Percentiles rank a stretch among this genome's conserved stretches.
Evolutionary conservation across 495 filamentous ascomycete genomes (phyloP).

Genomic region (Penicillium subrubescens): DNA sequence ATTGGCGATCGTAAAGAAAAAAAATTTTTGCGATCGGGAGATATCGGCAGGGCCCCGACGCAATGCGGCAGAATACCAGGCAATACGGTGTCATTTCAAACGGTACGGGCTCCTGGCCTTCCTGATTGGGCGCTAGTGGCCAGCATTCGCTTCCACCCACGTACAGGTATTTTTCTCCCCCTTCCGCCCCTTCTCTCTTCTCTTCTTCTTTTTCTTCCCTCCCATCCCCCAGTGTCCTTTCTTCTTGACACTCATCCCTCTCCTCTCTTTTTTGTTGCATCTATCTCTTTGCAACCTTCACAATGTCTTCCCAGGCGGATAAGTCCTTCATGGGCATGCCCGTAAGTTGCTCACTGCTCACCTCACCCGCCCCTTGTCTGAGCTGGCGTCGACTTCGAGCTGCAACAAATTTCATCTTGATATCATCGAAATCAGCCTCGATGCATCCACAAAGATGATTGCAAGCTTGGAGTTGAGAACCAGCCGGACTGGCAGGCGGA

Average conservation of each 20-base stretch:
- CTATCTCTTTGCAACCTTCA: conserved; percentile 47
- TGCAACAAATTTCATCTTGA: conserved; percentile 7
- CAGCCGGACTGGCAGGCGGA: neutral
- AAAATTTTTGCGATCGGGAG: conserved; percentile 42
- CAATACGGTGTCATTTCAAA: conserved; percentile 20
- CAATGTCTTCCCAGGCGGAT: conserved; percentile 57
- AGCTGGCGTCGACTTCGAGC: conserved; percentile 14
- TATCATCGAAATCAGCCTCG: conserved; percentile 1
- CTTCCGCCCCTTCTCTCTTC: conserved; percentile 44
- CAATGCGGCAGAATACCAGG: conserved; percentile 3
- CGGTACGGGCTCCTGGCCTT: conserved; percentile 11
- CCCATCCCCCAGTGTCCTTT: conserved; percentile 45
- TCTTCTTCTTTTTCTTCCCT: conserved; percentile 34
- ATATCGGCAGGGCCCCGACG: conserved; percentile 39
- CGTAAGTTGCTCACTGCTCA: conserved; percentile 36
- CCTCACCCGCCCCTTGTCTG: conserved; percentile 6
- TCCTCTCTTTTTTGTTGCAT: conserved; percentile 45
- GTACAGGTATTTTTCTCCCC: conserved; percentile 48
- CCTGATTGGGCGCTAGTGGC: conserved; percentile 41
- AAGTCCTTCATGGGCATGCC: conserved; percentile 92
- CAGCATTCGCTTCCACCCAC: conserved; percentile 45
- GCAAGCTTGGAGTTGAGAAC: neutral
- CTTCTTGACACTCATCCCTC: conserved; percentile 44
- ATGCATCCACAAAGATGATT: neutral
- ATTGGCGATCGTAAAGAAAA: conserved; percentile 1